Conservation (phyloP, 1,284 basidiomycete genomes). For the Leccinum fallax region DNA sequence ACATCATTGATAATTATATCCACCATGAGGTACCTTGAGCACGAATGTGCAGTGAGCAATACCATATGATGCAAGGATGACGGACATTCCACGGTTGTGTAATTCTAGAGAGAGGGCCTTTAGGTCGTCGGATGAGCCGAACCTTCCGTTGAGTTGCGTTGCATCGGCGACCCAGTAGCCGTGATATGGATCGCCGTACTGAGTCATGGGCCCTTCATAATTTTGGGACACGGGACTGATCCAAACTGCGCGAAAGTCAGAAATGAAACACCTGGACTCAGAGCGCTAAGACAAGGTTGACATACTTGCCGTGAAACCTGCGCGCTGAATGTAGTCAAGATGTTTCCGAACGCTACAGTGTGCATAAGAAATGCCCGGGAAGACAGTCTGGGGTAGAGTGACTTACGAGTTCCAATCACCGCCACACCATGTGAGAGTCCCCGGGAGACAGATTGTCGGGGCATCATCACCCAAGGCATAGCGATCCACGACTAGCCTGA, state of each 20-base stretch:
- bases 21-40: constrained; percentile 60
- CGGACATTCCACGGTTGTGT: constrained; percentile 67
- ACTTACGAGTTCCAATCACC: constrained; percentile 57
- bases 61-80: constrained; percentile 28
- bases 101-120: constrained; percentile 58
- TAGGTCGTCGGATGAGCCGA: constrained; percentile 65
- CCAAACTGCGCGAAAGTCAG: constrained; percentile 44
- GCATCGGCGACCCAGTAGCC: constrained; percentile 69
- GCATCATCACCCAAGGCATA: constrained; percentile 52
- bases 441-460: constrained; percentile 47
- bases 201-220: constrained; percentile 56
- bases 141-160: constrained; percentile 60
- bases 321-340: constrained; percentile 73
- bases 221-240: constrained; percentile 67
- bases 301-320: constrained; percentile 66
- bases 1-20: constrained; percentile 77
- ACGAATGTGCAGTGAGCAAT: constrained; percentile 19
- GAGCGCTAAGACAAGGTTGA: neutral
- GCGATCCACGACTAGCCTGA: constrained; percentile 65
- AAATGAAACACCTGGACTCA: neutral
- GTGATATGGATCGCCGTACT: constrained; percentile 65
- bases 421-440: constrained; percentile 68
- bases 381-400: neutral
- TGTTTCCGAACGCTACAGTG: constrained; percentile 56
- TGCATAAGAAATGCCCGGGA: neutral